A percentile compares a stretch with the other conserved stretches of the same genome.
These are phyloP conservation scores for Thelephora aurantiotincta DNA, from an alignment of 768 basidiomycete genomes.

Conservation along the genomic window DNA sequence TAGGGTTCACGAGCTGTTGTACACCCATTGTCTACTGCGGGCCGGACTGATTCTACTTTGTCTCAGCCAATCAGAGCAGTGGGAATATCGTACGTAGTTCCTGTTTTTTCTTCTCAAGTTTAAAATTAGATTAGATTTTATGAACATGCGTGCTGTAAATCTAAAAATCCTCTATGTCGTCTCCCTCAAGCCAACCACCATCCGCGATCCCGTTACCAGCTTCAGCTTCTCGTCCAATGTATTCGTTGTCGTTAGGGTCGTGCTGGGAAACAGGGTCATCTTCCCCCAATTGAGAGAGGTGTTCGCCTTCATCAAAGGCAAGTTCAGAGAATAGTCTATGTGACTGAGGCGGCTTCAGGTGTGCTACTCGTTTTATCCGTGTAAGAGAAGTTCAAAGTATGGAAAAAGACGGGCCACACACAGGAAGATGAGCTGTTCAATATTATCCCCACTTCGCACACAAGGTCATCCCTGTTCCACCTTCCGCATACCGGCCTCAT, in stretches of 20 bases:
- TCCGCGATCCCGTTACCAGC: slow-evolving; percentile 12
- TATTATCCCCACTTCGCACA: slow-evolving; percentile 43
- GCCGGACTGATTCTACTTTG: too few species aligned
- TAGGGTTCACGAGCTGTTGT: too few species aligned
- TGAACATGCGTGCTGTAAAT: not conserved
- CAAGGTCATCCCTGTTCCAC: slow-evolving; percentile 40
- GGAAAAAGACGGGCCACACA: slow-evolving; percentile 9
- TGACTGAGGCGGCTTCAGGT: slow-evolving; percentile 11
- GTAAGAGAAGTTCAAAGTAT: not conserved
- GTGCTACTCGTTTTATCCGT: not conserved
- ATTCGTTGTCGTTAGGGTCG: slow-evolving; percentile 19
- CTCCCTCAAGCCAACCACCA: slow-evolving; percentile 18
- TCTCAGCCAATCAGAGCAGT: too few species aligned
- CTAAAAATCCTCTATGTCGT: slow-evolving; percentile 22
- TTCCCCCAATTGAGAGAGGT: slow-evolving; percentile 8
- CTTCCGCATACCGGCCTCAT: slow-evolving; percentile 15
- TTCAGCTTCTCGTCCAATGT: slow-evolving; percentile 22
- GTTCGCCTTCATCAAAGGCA: slow-evolving; percentile 20
- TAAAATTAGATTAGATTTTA: too few species aligned
- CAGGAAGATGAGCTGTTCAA: slow-evolving; percentile 20
- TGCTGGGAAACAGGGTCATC: slow-evolving; percentile 9
- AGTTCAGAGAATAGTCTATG: slow-evolving; percentile 41
- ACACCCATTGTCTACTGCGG: too few species aligned
- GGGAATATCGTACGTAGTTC: too few species aligned
- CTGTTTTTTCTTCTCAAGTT: too few species aligned